Evolutionary conservation across 139 green algal species (phyloP).

Genomic region (Chlorella sp.): DNA sequence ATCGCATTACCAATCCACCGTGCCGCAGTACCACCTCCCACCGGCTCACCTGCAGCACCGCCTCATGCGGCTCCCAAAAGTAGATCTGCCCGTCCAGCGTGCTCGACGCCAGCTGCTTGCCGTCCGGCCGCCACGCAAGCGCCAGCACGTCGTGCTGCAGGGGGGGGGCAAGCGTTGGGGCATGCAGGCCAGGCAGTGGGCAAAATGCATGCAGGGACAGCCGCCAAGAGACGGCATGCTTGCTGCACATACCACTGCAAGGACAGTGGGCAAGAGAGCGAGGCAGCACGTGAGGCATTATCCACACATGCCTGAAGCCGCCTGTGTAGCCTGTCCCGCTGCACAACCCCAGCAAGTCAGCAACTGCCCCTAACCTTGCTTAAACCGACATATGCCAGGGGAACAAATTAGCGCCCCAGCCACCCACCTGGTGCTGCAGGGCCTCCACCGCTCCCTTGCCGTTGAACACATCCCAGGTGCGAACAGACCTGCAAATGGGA

Average conservation of each 20-base stretch:
- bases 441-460: slow-evolving; percentile 78
- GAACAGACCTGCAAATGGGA: slow-evolving; percentile 52
- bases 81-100: slow-evolving; percentile 95
- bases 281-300: not conserved
- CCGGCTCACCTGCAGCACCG: slow-evolving; percentile 58
- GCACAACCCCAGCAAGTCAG: not conserved
- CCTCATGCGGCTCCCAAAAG: slow-evolving; percentile 93
- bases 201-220: too few relatives aligned
- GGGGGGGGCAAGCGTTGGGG: not conserved
- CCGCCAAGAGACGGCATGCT: too few relatives aligned
- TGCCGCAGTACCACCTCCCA: not conserved
- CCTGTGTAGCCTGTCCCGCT: not conserved
- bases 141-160: slow-evolving; percentile 90
- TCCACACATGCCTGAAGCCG: not conserved
- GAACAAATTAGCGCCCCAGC: not conserved
- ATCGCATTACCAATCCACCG: not conserved
- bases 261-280: not conserved
- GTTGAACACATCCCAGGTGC: slow-evolving; percentile 91
- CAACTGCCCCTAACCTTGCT: not conserved
- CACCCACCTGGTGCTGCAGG: slow-evolving; percentile 75
- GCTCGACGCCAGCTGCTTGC: slow-evolving; percentile 84
- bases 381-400: too few relatives aligned
- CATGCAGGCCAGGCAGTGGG: not conserved
- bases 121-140: slow-evolving; percentile 87
- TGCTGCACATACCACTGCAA: not conserved